Evolutionary conservation across 2,329 filamentous ascomycete species (phyloP).

Genomic region (Pyrenochaeta sp.): DNA sequence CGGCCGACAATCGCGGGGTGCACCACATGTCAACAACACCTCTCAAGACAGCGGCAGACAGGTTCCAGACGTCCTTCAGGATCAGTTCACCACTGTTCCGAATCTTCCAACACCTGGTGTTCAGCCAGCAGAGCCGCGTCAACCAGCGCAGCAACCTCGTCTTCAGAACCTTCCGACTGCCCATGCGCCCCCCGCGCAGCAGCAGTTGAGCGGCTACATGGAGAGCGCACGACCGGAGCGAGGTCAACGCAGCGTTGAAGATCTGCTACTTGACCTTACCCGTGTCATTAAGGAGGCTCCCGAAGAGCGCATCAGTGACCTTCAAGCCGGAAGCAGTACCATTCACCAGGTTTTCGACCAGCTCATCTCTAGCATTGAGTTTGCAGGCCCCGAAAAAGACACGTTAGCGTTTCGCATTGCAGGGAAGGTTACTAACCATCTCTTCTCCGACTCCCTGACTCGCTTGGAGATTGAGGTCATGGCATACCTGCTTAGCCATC

Average conservation of each 20-base stretch:
- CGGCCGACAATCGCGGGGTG: slow-evolving; percentile 79
- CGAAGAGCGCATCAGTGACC: slow-evolving; percentile 65
- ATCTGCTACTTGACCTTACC: slow-evolving; percentile 64
- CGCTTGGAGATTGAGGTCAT: slow-evolving; percentile 69
- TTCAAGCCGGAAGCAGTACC: slow-evolving; percentile 58
- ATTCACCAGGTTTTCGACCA: slow-evolving; percentile 67
- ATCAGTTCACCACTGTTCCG: slow-evolving; percentile 65
- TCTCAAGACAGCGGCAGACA: slow-evolving; percentile 68
- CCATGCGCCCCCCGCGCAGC: slow-evolving; percentile 49
- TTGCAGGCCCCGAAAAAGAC: slow-evolving; percentile 62
- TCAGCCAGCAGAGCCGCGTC: slow-evolving; percentile 66
- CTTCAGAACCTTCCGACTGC: slow-evolving; percentile 46
- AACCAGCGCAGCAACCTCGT: slow-evolving; percentile 59
- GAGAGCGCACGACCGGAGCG: slow-evolving; percentile 50
- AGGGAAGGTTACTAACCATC: slow-evolving; percentile 62
- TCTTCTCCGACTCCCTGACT: slow-evolving; percentile 63
- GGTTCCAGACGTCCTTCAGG: slow-evolving; percentile 68
- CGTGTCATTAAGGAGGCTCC: slow-evolving; percentile 63
- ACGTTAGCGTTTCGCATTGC: slow-evolving; percentile 63
- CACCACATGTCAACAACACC: slow-evolving; percentile 62
- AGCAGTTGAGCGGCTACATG: slow-evolving; percentile 67
- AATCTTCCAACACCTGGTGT: slow-evolving; percentile 69
- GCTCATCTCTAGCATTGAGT: slow-evolving; percentile 61
- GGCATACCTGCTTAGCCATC: slow-evolving; percentile 65
- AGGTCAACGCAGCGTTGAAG: slow-evolving; percentile 59